Evolutionary conservation across 441 rosid species (phyloP).

Genomic region (Euphorbia corollata): DNA sequence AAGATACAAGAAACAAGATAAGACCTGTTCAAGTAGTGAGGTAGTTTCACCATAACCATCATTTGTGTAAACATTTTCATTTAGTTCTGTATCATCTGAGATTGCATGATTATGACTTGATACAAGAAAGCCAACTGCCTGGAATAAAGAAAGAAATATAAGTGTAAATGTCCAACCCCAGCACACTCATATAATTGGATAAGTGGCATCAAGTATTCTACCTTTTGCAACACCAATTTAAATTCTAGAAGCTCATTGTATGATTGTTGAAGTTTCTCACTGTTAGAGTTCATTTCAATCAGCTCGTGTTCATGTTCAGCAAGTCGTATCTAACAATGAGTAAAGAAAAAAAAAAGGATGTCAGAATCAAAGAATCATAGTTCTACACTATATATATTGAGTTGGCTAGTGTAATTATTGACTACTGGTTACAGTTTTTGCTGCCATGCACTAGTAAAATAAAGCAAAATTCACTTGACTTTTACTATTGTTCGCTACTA

Average conservation of each 20-base stretch:
- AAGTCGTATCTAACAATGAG: constrained; percentile 61
- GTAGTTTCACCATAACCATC: constrained; percentile 42
- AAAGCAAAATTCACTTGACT: constrained; percentile 2
- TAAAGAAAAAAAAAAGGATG: constrained; percentile 20
- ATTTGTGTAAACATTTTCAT: constrained; percentile 58
- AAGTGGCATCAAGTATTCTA: constrained; percentile 25
- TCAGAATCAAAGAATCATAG: constrained; percentile 11
- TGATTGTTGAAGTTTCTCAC: constrained; percentile 84
- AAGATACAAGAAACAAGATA: constrained; percentile 20
- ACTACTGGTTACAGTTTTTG: constrained; percentile 4
- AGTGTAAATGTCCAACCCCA: neutral
- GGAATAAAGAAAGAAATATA: constrained; percentile 18
- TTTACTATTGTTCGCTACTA: neutral
- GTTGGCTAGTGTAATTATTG: neutral
- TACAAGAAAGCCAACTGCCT: constrained; percentile 84
- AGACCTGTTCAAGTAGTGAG: constrained; percentile 84
- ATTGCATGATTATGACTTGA: constrained; percentile 59
- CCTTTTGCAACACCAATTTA: constrained; percentile 91
- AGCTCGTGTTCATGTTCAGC: constrained; percentile 90
- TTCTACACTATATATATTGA: constrained; percentile 7
- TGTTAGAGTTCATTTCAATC: constrained; percentile 84
- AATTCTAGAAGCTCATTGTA: constrained; percentile 94
- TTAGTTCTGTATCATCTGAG: constrained; percentile 70
- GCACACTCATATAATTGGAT: constrained; percentile 3
- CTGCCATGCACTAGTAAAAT: constrained; percentile 13